Evolutionary conservation across 1,284 basidiomycete genomes (phyloP).

Genomic region (Cutaneotrichosporon cutaneum): DNA sequence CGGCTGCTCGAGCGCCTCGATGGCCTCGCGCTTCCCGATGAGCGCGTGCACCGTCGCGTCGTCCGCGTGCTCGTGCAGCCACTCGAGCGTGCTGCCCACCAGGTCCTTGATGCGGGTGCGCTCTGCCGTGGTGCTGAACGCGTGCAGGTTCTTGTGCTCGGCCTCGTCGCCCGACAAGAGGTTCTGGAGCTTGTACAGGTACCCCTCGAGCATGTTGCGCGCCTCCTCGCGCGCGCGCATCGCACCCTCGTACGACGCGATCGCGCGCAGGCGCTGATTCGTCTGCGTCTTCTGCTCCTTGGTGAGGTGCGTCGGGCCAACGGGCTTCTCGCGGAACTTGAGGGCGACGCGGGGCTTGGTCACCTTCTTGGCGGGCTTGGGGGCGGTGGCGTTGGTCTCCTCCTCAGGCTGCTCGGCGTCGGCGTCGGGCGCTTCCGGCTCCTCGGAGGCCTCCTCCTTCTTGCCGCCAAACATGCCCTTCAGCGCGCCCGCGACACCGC

Average conservation of each 20-base stretch:
- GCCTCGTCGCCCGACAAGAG: conserved; percentile 67
- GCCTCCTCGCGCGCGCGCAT: conserved; percentile 84
- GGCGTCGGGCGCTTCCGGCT: conserved; percentile 52
- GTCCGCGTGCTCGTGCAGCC: conserved; percentile 86
- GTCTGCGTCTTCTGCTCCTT: conserved; percentile 69
- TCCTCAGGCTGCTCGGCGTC: conserved; percentile 31
- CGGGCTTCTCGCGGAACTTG: conserved; percentile 63
- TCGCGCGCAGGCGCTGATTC: conserved; percentile 68
- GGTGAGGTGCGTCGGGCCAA: conserved; percentile 68
- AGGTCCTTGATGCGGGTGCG: conserved; percentile 64
- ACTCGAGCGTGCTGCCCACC: conserved; percentile 69
- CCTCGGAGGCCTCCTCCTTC: conserved; percentile 42
- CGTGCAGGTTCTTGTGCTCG: conserved; percentile 67
- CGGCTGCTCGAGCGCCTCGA: conserved; percentile 81
- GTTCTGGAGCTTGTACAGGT: conserved; percentile 86
- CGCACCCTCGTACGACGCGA: conserved; percentile 73
- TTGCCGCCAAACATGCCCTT: conserved; percentile 77
- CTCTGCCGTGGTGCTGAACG: conserved; percentile 73
- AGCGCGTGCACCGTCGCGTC: conserved; percentile 72
- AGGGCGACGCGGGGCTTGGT: conserved; percentile 55
- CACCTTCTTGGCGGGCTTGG: conserved; percentile 18
- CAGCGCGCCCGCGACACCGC: conserved; percentile 70
- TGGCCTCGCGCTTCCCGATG: conserved; percentile 66
- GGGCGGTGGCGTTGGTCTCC: conserved; percentile 18
- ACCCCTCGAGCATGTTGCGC: conserved; percentile 85